These are phyloP conservation scores for Ocimum tenuiflorum DNA, from an alignment of 257 asterid genomes.

Conservation along the genomic window DNA sequence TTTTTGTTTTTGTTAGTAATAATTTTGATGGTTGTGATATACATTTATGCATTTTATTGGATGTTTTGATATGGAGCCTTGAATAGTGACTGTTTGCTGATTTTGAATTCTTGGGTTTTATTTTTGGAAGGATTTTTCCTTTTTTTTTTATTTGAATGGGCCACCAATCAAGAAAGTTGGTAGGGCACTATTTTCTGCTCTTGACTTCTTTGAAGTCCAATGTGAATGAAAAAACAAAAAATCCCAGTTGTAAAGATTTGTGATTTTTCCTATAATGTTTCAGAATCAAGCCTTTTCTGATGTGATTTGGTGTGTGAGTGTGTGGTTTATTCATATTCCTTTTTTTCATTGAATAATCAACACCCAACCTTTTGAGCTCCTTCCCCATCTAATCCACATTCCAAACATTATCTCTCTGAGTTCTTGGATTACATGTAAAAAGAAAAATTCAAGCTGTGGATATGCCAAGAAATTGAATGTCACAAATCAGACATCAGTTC, in stretches of 20 bases:
- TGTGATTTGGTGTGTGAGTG: not conserved
- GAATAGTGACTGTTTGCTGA: slow-evolving; percentile 1
- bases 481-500: not conserved
- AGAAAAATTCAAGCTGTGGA: slow-evolving; percentile 11
- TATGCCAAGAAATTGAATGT: not conserved
- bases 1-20: not conserved
- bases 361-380: not conserved
- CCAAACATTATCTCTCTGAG: not conserved
- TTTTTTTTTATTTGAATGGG: slow-evolving; percentile 11
- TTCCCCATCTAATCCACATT: not conserved
- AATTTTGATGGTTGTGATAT: not conserved
- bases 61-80: no score
- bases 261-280: not conserved
- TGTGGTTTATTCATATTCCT: slow-evolving; percentile 1
- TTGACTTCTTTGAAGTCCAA: slow-evolving; percentile 6
- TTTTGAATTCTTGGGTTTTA: not conserved
- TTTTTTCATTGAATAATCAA: not conserved
- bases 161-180: slow-evolving; percentile 18
- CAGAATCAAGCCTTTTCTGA: slow-evolving; percentile 2
- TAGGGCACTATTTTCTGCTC: slow-evolving; percentile 9
- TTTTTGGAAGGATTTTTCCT: not conserved
- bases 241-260: slow-evolving; percentile 12
- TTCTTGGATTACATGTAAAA: slow-evolving; percentile 3
- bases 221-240: not conserved
- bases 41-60: not conserved